These are phyloP conservation scores for Vicia faba DNA, from an alignment of 306 rosid species.

Conservation along the genomic window DNA sequence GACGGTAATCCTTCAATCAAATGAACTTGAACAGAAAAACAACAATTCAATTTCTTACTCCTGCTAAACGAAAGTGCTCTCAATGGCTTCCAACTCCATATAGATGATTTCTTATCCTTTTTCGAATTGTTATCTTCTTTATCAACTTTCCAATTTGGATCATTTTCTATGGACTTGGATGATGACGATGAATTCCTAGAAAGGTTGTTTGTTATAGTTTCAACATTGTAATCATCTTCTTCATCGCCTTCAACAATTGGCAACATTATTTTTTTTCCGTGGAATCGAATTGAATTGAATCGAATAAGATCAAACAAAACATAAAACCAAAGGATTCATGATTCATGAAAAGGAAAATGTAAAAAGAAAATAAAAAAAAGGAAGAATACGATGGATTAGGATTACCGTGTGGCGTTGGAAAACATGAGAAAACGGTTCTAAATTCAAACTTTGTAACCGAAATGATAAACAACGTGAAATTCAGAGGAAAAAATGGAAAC, in stretches of 20 bases:
- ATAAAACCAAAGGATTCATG: background rate
- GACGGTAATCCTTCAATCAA: conserved; percentile 70
- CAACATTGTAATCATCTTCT: conserved; percentile 40
- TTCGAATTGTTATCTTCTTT: conserved; percentile 41
- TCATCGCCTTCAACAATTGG: conserved; percentile 48
- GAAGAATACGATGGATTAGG: conserved; percentile 24
- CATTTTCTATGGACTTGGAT: background rate
- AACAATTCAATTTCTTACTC: conserved; percentile 65
- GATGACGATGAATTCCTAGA: conserved; percentile 40
- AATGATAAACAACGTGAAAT: background rate
- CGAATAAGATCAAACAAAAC: background rate
- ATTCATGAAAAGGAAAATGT: background rate
- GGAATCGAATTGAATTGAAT: background rate
- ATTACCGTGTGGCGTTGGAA: conserved; percentile 56
- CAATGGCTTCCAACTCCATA: conserved; percentile 83
- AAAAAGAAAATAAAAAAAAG: background rate
- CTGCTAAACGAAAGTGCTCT: conserved; percentile 66
- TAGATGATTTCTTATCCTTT: conserved; percentile 87
- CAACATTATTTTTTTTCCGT: conserved; percentile 43
- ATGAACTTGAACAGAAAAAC: conserved; percentile 82
- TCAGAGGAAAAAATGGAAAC: background rate
- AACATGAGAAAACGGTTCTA: conserved; percentile 38
- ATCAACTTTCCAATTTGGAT: conserved; percentile 36
- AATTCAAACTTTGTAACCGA: conserved; percentile 8
- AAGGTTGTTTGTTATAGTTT: conserved; percentile 56